These are phyloP conservation scores for Beauveria australis DNA, from an alignment of 2,329 filamentous ascomycete species.

Conservation along the genomic window DNA sequence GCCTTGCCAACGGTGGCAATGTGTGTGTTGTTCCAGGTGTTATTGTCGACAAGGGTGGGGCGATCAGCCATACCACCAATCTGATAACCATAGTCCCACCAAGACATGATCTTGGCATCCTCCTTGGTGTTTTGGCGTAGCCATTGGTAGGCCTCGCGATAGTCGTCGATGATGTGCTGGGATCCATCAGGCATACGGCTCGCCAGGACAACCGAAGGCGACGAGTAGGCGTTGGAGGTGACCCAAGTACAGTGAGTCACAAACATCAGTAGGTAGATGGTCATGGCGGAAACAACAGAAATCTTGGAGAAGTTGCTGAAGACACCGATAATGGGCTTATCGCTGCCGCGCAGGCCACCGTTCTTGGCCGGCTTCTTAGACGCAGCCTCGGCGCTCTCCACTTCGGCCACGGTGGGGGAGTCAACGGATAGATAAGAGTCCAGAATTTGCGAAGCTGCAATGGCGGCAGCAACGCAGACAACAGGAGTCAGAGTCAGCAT, in stretches of 20 bases:
- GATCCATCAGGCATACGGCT: conserved; percentile 88
- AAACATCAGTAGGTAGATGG: conserved; percentile 81
- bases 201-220: conserved; percentile 90
- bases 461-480: conserved; percentile 87
- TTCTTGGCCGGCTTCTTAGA: conserved; percentile 47
- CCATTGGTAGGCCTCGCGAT: conserved; percentile 99
- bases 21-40: conserved; percentile 99
- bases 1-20: conserved; percentile 98
- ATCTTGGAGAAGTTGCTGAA: conserved; percentile 74
- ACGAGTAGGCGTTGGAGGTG: conserved; percentile 97
- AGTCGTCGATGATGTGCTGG: conserved; percentile 98
- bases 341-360: conserved; percentile 58
- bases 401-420: conserved; percentile 47
- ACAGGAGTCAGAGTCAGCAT: conserved; percentile 97
- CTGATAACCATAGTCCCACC: conserved; percentile 99
- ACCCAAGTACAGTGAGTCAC: conserved; percentile 99
- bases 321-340: conserved; percentile 71
- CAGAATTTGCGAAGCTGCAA: conserved; percentile 79
- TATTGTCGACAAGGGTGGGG: conserved; percentile 96
- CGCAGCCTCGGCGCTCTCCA: conserved; percentile 40
- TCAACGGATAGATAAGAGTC: conserved; percentile 72
- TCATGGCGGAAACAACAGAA: conserved; percentile 63
- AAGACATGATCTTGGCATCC: conserved; percentile 98
- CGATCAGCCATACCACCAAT: conserved; percentile 99
- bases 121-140: conserved; percentile 91